Evolutionary conservation across 2,329 filamentous ascomycete genomes (phyloP), one percentile per base, ranked within the genome.

Genomic region (Pseudomassariella vexata): DNA sequence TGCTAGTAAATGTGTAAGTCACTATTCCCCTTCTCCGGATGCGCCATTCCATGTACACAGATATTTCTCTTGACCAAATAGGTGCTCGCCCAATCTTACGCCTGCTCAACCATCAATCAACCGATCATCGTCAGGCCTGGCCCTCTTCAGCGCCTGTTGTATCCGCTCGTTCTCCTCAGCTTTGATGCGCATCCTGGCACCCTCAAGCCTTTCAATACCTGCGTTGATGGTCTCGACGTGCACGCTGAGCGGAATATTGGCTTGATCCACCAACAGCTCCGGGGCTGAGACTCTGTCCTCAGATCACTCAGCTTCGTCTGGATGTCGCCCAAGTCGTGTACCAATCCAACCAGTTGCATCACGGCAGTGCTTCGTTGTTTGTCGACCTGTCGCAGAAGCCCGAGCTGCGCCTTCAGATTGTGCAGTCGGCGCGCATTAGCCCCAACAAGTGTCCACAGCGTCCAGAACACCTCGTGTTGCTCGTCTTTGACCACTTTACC

Each of bases 221-320:
- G 76, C 64, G 36, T 82, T 69, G 39, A 92, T 87, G 35, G 77
- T 79, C 44, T 86, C 78, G 24, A 92, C 79, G 50, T 92, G 84
- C 24, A 86, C 79, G 30, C 72, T 70, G 5, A 92, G 61, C 3
- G 84, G 82, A 8, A 86, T 65, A 18, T 66, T 60, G 4, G 59
- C 55, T 20, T 35, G 60, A 17, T 65, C 68, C 2, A 68, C 69
- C 9, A 79, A 47, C 8, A 82, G 54, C 41, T 78, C 79, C 0
- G 85, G 82, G 35, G 73, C 70, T 1, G 75, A 77, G 8, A 89
- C 81, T 5, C 80, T 65, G 38, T 87, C 82, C 82, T 65, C 44
- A 94, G 55, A 46, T 87, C 82, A 42, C 80, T 77, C 9, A 94
- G 60, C 26, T 78, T 77, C 2, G 76, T 71, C 44, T 79, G 73